Evolutionary conservation across 1,284 basidiomycete species (phyloP).

Genomic region (Ustilago bromivora): DNA sequence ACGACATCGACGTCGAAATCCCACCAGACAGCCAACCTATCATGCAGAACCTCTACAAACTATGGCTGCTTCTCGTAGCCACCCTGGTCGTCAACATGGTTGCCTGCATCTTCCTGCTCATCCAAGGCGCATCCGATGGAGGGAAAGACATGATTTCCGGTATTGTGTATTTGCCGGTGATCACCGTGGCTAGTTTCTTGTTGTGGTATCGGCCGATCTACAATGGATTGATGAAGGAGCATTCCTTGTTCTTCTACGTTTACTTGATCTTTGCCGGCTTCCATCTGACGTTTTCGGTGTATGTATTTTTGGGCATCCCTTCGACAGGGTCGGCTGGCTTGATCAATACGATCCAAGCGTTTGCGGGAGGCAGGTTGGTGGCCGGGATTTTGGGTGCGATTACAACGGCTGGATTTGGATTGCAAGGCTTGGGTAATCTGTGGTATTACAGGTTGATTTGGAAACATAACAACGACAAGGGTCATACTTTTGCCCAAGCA

Average conservation of each 20-base stretch:
- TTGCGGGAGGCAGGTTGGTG: constrained; percentile 35
- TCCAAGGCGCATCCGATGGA: constrained; percentile 81
- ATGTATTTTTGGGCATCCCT: constrained; percentile 69
- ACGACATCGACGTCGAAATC: constrained; percentile 89
- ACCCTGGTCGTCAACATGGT: constrained; percentile 91
- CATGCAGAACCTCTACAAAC: constrained; percentile 78
- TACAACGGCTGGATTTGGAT: constrained; percentile 85
- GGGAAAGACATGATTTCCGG: constrained; percentile 79
- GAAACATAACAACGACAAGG: constrained; percentile 79
- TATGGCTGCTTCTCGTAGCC: constrained; percentile 72
- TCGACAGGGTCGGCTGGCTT: constrained; percentile 95
- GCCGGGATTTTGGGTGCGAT: constrained; percentile 77
- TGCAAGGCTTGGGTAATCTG: constrained; percentile 85
- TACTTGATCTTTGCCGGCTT: constrained; percentile 78
- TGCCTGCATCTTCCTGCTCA: constrained; percentile 86
- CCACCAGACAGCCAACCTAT: constrained; percentile 82
- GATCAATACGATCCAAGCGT: constrained; percentile 84
- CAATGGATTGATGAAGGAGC: constrained; percentile 94
- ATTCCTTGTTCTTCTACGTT: constrained; percentile 72
- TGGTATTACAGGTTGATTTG: constrained; percentile 87
- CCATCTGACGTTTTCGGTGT: constrained; percentile 86
- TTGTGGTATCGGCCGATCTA: constrained; percentile 90
- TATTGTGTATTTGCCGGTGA: constrained; percentile 84
- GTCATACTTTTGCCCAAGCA: constrained; percentile 74
- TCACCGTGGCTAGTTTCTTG: constrained; percentile 83